A percentile compares a stretch with the other conserved stretches of the same genome.
These are phyloP conservation scores for Metschnikowia santaceciliae DNA, from an alignment of 805 yeast genomes.

Conservation along the genomic window DNA sequence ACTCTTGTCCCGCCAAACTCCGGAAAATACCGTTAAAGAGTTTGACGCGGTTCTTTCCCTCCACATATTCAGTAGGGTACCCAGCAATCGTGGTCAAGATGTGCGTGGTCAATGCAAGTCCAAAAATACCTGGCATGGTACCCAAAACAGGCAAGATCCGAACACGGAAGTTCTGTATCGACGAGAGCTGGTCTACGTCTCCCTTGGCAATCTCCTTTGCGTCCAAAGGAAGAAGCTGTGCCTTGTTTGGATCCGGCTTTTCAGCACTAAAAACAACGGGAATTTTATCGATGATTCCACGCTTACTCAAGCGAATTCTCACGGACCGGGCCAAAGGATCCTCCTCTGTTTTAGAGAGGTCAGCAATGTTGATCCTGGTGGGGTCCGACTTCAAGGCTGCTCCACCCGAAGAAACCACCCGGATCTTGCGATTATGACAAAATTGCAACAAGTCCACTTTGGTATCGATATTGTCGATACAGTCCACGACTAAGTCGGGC, in stretches of 20 bases:
- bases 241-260: conserved; percentile 94
- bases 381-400: conserved; percentile 97
- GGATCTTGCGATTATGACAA: conserved; percentile 56
- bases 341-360: conserved; percentile 85
- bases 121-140: conserved; percentile 96
- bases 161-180: conserved; percentile 85
- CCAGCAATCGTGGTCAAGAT: conserved; percentile 76
- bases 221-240: conserved; percentile 77
- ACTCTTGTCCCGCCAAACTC: conserved; percentile 81
- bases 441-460: conserved; percentile 83
- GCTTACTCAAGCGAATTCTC: conserved; percentile 74
- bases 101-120: conserved; percentile 83
- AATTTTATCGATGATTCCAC: conserved; percentile 71
- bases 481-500: conserved; percentile 85
- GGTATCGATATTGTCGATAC: conserved; percentile 96
- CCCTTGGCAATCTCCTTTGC: conserved; percentile 80
- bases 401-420: conserved; percentile 90
- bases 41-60: conserved; percentile 84
- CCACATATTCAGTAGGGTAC: conserved; percentile 86
- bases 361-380: conserved; percentile 83
- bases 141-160: conserved; percentile 94
- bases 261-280: conserved; percentile 92
- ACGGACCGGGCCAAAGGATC: conserved; percentile 89
- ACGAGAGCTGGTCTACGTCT: conserved; percentile 79
- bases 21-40: conserved; percentile 80